Conservation (phyloP, 345 rosid genomes). For the Melastoma malabathricum region DNA sequence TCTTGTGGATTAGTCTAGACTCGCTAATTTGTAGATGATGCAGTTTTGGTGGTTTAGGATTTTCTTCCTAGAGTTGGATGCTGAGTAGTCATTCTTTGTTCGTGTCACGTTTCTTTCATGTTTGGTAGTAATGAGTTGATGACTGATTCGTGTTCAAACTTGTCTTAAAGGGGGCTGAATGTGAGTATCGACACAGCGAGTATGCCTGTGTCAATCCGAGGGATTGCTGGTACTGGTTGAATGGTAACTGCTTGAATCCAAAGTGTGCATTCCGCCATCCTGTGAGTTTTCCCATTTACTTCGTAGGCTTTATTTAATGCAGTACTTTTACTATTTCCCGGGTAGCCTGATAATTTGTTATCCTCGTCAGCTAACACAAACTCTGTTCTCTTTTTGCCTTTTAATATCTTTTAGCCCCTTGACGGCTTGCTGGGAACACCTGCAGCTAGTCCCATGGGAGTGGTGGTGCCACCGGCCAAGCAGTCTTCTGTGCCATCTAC, state of each 20-base stretch:
- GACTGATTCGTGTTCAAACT: neutral
- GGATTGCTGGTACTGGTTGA: conserved; percentile 93
- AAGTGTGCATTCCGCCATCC: conserved; percentile 93
- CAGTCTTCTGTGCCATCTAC: conserved; percentile 3
- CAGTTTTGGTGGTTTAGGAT: no score
- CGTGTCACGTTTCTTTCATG: neutral
- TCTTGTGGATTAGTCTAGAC: no score
- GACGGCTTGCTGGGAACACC: conserved; percentile 72
- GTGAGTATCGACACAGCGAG: conserved; percentile 97
- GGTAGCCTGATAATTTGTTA: neutral
- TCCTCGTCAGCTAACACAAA: neutral
- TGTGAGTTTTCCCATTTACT: conserved; percentile 33
- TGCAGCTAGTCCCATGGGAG: conserved; percentile 34
- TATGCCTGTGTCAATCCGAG: conserved; percentile 87
- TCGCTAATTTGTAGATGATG: no score
- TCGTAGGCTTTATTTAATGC: neutral
- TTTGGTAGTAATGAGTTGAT: conserved; percentile 1
- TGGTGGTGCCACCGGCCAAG: conserved; percentile 8
- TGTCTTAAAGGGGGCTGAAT: conserved; percentile 62
- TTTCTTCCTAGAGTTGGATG: no score
- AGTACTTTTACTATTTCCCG: neutral
- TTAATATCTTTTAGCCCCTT: conserved; percentile 51
- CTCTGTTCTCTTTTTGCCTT: neutral
- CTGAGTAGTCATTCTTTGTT: neutral
- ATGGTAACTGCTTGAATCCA: conserved; percentile 81